Conservation (phyloP, 2,329 filamentous ascomycete species). For the Talaromyces marneffei region DNA sequence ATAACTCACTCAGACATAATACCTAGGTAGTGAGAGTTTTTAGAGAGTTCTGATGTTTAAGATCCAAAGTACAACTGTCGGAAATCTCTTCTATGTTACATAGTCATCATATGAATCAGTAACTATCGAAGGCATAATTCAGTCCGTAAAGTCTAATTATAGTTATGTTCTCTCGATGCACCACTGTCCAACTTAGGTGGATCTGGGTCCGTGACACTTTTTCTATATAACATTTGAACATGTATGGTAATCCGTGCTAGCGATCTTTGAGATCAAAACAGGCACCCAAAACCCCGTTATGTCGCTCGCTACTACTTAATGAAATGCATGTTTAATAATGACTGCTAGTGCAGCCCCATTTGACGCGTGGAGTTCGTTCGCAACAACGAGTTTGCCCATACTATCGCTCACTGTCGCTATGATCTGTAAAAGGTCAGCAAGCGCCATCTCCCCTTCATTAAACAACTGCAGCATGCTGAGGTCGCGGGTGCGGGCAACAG, state of each 20-base stretch:
- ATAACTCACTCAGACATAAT: not conserved
- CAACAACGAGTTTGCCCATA: not conserved
- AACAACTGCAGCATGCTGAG: not conserved
- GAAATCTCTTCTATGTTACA: no score
- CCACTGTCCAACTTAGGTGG: no score
- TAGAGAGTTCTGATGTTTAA: not conserved
- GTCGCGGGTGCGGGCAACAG: not conserved
- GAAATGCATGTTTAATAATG: not conserved
- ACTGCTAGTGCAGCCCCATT: not conserved
- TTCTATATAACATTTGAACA: not conserved
- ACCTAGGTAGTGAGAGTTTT: not conserved
- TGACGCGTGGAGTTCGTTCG: not conserved
- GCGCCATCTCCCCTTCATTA: conserved; percentile 2
- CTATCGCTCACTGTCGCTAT: not conserved
- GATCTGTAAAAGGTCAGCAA: not conserved
- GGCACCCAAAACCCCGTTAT: not conserved
- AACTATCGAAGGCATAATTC: no score
- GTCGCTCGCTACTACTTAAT: not conserved
- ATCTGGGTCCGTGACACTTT: not conserved
- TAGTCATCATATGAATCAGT: no score
- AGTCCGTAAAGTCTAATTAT: no score
- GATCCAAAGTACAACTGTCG: not conserved
- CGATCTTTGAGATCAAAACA: not conserved
- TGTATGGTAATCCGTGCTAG: not conserved
- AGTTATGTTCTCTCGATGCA: not conserved